Evolutionary conservation across 2,329 filamentous ascomycete genomes (phyloP).

Genomic region (Zymoseptoria pseudotritici): DNA sequence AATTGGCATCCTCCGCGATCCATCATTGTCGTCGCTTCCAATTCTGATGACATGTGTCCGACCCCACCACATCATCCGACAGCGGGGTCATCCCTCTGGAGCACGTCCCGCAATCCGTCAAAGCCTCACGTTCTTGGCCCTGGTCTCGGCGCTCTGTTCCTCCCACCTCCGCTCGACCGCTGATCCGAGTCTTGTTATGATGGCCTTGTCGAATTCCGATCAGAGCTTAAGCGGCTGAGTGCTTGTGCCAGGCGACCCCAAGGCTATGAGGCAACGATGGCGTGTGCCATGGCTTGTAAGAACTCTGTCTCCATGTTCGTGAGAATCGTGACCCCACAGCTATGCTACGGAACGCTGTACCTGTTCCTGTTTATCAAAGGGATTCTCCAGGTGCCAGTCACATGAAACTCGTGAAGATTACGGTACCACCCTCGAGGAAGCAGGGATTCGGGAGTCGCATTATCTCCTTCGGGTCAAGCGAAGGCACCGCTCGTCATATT

Average conservation of each 20-base stretch:
- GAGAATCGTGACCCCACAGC: background rate
- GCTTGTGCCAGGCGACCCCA: background rate
- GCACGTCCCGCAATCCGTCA: background rate
- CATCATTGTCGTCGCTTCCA: background rate
- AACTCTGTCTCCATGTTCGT: background rate
- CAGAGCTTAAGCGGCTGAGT: background rate
- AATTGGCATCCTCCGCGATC: background rate
- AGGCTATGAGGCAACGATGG: background rate
- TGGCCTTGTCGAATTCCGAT: background rate
- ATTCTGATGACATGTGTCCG: background rate
- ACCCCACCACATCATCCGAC: background rate
- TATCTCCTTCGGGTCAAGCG: background rate
- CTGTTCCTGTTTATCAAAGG: background rate
- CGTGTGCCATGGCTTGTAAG: background rate
- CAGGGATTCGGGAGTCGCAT: background rate
- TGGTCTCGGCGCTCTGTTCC: background rate
- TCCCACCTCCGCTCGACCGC: background rate
- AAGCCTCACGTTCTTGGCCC: background rate
- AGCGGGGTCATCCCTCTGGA: background rate
- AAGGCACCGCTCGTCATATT: background rate
- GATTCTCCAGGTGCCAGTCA: background rate
- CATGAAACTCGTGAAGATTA: background rate
- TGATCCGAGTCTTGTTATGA: background rate
- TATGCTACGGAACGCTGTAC: no score
- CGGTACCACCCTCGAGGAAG: background rate